Conservation (phyloP, 1,139 yeast genomes). For the Sugiyamaella japonica region DNA sequence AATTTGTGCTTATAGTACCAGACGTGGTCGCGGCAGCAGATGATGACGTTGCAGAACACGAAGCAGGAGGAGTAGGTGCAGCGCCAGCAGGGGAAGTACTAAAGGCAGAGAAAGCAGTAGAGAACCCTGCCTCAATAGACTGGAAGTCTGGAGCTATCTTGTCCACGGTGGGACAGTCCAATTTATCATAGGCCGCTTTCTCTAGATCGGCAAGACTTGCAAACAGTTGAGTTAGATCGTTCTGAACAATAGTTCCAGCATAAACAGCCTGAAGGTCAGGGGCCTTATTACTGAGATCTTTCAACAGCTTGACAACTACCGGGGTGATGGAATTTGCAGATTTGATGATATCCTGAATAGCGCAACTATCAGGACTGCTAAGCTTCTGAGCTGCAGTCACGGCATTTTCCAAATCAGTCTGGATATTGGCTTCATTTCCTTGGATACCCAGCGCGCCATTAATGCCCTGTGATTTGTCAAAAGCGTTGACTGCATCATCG, state of each 20-base stretch:
- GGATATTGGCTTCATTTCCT: constrained; percentile 14
- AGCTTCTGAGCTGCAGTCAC: constrained; percentile 1
- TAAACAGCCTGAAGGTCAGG: constrained; percentile 24
- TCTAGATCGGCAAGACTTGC: constrained; percentile 19
- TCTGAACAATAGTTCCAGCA: constrained; percentile 22
- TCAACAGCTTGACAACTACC: constrained; percentile 19
- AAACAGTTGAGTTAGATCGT: constrained; percentile 21
- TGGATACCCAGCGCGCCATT: constrained; percentile 26
- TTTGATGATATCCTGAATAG: constrained; percentile 14
- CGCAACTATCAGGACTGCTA: constrained; percentile 11
- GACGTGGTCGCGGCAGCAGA: neutral
- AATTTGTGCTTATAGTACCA: constrained; percentile 6
- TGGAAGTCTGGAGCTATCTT: constrained; percentile 17
- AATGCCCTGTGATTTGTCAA: constrained; percentile 20
- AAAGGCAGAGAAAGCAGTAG: constrained; percentile 16
- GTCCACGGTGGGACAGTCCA: constrained; percentile 7
- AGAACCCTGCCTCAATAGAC: constrained; percentile 23
- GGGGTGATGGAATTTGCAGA: constrained; percentile 16
- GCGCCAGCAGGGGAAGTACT: constrained; percentile 15
- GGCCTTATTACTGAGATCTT: constrained; percentile 21
- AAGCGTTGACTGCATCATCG: constrained; percentile 6
- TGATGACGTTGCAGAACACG: constrained; percentile 5
- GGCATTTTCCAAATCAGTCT: constrained; percentile 11
- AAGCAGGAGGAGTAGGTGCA: constrained; percentile 19
- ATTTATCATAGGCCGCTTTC: constrained; percentile 18